Percentiles rank a stretch among this genome's conserved stretches.
Evolutionary conservation across 2,329 filamentous ascomycete species (phyloP).

Genomic region (Meredithiella fracta): DNA sequence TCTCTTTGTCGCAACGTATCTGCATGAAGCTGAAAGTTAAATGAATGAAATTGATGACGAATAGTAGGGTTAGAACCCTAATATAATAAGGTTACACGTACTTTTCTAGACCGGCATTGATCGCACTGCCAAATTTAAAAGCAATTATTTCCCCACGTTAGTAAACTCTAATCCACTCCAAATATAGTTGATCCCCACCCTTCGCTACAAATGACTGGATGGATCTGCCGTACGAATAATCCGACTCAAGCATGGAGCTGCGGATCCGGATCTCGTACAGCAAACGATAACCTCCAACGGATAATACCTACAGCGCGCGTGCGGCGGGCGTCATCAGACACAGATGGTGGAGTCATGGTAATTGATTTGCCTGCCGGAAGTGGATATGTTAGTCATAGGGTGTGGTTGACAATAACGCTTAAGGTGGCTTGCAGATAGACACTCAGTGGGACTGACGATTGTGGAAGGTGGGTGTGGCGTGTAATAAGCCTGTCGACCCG

Average conservation of each 20-base stretch:
- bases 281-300: neutral
- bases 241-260: too few species aligned
- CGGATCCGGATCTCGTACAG: too few species aligned
- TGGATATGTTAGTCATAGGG: neutral
- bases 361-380: neutral
- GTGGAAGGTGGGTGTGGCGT: too few species aligned
- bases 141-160: conserved; percentile 14
- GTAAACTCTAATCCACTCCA: too few species aligned
- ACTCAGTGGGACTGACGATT: too few species aligned
- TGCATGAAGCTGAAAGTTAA: conserved; percentile 17
- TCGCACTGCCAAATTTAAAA: conserved; percentile 24
- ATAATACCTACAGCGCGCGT: conserved; percentile 4
- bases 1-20: conserved; percentile 43
- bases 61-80: neutral
- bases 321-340: neutral
- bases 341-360: neutral
- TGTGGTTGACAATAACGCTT: too few species aligned
- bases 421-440: too few species aligned
- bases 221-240: too few species aligned
- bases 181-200: too few species aligned
- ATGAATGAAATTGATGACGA: neutral
- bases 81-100: conserved; percentile 17
- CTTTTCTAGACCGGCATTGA: conserved; percentile 28
- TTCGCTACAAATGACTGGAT: too few species aligned
- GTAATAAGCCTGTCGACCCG: too few species aligned